Conservation (phyloP, 179 eudicot species). For the Drosera spatulata region DNA sequence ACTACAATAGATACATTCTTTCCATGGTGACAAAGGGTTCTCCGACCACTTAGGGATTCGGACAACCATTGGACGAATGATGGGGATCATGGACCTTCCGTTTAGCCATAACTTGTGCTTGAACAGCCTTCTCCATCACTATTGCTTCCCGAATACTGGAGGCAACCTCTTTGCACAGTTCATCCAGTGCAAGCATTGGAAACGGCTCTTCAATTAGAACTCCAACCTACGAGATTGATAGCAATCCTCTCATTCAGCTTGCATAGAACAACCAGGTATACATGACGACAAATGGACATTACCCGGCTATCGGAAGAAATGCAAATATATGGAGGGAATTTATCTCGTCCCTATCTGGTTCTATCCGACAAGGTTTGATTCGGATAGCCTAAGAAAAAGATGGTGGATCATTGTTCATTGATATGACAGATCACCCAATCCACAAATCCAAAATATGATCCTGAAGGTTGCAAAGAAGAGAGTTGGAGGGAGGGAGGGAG, state of each 20-base stretch:
- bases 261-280: too few species aligned
- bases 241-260: too few species aligned
- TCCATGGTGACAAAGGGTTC: background rate
- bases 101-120: constrained; percentile 36
- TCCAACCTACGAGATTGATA: constrained; percentile 53
- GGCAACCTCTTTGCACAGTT: constrained; percentile 40
- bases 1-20: too few species aligned
- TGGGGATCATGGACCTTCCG: constrained; percentile 24
- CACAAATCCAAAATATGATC: too few species aligned
- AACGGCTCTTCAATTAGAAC: constrained; percentile 98
- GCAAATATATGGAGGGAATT: too few species aligned
- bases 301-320: too few species aligned
- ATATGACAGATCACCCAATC: too few species aligned
- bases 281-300: too few species aligned
- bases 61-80: constrained; percentile 64
- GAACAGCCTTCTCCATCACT: constrained; percentile 34
- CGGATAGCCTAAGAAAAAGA: too few species aligned
- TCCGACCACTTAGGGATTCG: constrained; percentile 15
- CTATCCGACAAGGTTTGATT: too few species aligned
- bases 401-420: too few species aligned
- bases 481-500: constrained; percentile 6
- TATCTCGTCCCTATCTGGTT: too few species aligned
- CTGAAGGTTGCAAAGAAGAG: background rate
- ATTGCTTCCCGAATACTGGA: constrained; percentile 49
- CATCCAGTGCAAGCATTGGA: constrained; percentile 88